Base-by-base conservation (phyloP, 495 filamentous ascomycete genomes). In the Podospora tetraspora region DNA sequence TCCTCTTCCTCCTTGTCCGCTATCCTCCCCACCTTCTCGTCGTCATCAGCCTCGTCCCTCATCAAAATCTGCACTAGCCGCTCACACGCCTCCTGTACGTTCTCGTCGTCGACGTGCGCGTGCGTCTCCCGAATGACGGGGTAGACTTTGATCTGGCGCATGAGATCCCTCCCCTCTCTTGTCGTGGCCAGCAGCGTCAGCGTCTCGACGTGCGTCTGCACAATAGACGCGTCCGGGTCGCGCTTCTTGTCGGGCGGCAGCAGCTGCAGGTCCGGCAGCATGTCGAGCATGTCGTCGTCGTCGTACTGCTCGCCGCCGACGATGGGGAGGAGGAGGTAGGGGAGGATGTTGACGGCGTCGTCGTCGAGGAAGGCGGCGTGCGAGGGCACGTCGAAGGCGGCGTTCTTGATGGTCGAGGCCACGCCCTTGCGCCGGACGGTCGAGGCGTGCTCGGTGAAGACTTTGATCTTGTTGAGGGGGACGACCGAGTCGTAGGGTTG, bases 401-500 rank as follows among this genome's bases (percentile, higher is more conserved):
- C 88, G 74, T 96, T 97, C 79, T 97, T 97, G 72, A 98, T 92
- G 19, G 91, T 91, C 29, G 88, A 91, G n/a, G 96, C 94, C 30
- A 97, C 92, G 10, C 95, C 95, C 71, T 91, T 93, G 67, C 94
- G 83, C 66, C 94, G 87, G 30, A 97, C 85, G 30, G 86, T 80
- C 23, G 91, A 91, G 69, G 86, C 82, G 77, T 97, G 92, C 78
- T 95, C 92, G 3, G 94, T 97, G 78, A 98, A 97, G 56, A 97
- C 92, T 43, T 88, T 89, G 61, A 97, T 81, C 81, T 97, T 97
- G 60, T 90, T 91, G 65, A 94, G 82, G 1, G 94, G 92, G 9
- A 96, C 84, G n/a, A 93, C 85, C 2, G 74, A 79, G 75, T 96
- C 92, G 75, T 96, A 93, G 9, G 85, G 83, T 72, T 93, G 92